These are phyloP conservation scores for Pseudomassariella vexata DNA, from an alignment of 2,329 filamentous ascomycete species.

Conservation along the genomic window DNA sequence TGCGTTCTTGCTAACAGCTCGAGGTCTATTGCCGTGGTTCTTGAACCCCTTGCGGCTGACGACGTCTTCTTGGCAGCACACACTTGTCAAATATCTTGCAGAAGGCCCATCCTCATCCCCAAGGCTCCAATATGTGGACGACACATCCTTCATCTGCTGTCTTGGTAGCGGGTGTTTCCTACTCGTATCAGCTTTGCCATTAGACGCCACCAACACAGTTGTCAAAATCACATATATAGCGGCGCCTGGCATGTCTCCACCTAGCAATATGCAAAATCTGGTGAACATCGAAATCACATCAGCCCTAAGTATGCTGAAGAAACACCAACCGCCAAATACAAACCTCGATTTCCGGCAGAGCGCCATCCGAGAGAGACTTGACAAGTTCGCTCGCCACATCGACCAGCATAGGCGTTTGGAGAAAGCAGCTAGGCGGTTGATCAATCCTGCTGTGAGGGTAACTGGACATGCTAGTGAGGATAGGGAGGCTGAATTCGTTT, in stretches of 20 bases:
- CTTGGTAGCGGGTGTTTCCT: slow-evolving; percentile 1
- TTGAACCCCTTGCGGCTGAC: background rate
- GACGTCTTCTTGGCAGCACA: no score
- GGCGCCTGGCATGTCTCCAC: background rate
- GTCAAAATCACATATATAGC: slow-evolving; percentile 2
- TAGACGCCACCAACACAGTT: slow-evolving; percentile 1
- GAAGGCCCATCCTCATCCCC: background rate
- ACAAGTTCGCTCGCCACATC: slow-evolving; percentile 7
- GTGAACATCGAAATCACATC: slow-evolving; percentile 1
- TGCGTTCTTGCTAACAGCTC: background rate
- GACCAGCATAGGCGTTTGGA: slow-evolving; percentile 5
- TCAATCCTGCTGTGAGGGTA: slow-evolving; percentile 4
- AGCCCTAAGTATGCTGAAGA: background rate
- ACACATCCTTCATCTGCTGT: slow-evolving; percentile 7
- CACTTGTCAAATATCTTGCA: slow-evolving; percentile 1
- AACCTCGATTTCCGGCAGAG: slow-evolving; percentile 5
- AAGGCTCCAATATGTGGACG: slow-evolving; percentile 6
- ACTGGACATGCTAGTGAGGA: background rate
- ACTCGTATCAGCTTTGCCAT: slow-evolving; percentile 4
- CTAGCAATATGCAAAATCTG: background rate
- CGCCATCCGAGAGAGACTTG: slow-evolving; percentile 6
- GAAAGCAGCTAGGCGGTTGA: slow-evolving; percentile 1
- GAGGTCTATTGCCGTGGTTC: slow-evolving; percentile 6
- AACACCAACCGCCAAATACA: slow-evolving; percentile 3
- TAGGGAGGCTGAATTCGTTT: slow-evolving; percentile 2